Evolutionary conservation across 2,329 filamentous ascomycete genomes (phyloP), one percentile per base, ranked within the genome.

Genomic region (Pyrenophora tritici-repentis): DNA sequence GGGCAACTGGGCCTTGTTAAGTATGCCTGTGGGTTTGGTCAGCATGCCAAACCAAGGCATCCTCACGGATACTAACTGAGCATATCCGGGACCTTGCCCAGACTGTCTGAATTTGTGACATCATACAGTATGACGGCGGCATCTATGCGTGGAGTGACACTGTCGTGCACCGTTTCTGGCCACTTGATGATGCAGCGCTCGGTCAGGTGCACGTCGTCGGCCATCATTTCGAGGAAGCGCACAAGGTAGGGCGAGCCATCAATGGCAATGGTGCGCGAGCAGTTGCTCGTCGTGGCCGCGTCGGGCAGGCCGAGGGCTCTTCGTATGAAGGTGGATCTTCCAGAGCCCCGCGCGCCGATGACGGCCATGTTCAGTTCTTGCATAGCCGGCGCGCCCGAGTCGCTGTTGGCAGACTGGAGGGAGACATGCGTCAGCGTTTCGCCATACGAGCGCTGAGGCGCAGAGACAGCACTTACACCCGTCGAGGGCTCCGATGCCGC

Each of bases 121-220:
- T 97, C 90, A 79, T 96, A 96, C 41, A 97, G 78, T 51, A 93
- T 84, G 62, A 97, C 77, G 38, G 89, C 91, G 16, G 89, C 93
- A 66, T 97, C 90, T 66, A 96, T 83, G 34, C 81, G 83, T 42
- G 91, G 90, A 53, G 90, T 81, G 55, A 86, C 83, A 57, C 86
- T 81, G 53, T 90, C 89, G 67, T 87, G 77, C 35, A 80, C 70
- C 17, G 73, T 75, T 29, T 77, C 75, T 33, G 84, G 83, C 83
- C 83, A 80, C 59, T 85, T 87, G 38, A 84, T 72, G 52, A 72
- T 76, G 51, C 74, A 75, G 47, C 78, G 74, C 48, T 80, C 74
- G 31, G 77, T 75, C 53, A 79, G 75, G 45, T 83, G 74, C 22
- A 86, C 73, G 55, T 84, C 79, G 50, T 77, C 75, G 53, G 82